Evolutionary conservation across 2,329 filamentous ascomycete genomes (phyloP).

Genomic region (Pestalotiopsis sp.): DNA sequence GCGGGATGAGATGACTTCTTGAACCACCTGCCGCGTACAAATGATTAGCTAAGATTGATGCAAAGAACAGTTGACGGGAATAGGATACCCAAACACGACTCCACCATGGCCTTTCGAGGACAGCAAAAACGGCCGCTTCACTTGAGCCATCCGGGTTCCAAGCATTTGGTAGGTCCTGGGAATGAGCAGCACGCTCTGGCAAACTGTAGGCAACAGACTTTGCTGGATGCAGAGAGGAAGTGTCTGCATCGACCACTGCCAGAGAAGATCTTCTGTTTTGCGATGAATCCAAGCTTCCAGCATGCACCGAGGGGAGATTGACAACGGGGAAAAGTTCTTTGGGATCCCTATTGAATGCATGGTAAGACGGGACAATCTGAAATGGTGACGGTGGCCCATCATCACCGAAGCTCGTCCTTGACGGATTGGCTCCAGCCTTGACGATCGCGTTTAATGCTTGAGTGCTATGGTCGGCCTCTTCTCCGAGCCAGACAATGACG

Average conservation of each 20-base stretch:
- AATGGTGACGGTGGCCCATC: too few species aligned
- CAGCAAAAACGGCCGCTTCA: not conserved
- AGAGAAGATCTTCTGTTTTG: too few species aligned
- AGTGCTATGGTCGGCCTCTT: not conserved
- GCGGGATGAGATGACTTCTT: not conserved
- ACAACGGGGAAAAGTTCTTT: too few species aligned
- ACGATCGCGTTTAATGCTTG: not conserved
- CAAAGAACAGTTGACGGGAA: not conserved
- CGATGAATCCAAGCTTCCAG: too few species aligned
- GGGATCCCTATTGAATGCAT: too few species aligned
- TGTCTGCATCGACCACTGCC: too few species aligned
- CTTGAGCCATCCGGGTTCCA: not conserved
- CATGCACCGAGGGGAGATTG: too few species aligned
- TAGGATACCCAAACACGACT: not conserved
- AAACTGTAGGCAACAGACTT: not conserved
- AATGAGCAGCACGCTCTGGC: not conserved
- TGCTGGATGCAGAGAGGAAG: too few species aligned
- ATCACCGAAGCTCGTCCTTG: not conserved
- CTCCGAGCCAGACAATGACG: not conserved
- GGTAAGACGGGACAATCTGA: too few species aligned
- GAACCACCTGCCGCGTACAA: not conserved
- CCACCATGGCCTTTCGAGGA: not conserved
- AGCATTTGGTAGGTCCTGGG: not conserved
- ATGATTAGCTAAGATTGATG: not conserved
- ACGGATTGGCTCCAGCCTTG: not conserved